A percentile compares a stretch with the other conserved stretches of the same genome.
phyloP scores from a whole-genome alignment of 257 asterid genomes.

The Nicotiana attenuata region DNA sequence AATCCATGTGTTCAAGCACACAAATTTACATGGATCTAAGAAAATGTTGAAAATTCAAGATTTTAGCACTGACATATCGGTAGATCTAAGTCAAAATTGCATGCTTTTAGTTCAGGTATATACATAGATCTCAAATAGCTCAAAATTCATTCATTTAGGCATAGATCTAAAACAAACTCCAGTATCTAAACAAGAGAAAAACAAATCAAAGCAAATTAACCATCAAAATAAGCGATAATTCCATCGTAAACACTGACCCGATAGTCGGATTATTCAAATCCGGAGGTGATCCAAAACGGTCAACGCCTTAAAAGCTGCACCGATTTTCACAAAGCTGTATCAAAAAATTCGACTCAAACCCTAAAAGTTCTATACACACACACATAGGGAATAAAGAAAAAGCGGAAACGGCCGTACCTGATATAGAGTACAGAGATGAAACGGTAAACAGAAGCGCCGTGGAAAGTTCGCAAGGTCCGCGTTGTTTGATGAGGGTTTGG shows the following conservation, averaged over 20 bases:
- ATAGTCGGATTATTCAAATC: constrained; percentile 1
- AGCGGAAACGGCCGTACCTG: constrained; percentile 12
- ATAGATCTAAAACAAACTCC: neutral
- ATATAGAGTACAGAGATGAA: neutral
- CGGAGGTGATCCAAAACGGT: constrained; percentile 1
- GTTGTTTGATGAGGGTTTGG: neutral
- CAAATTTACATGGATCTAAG: neutral
- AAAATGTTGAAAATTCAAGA: neutral
- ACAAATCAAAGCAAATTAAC: neutral
- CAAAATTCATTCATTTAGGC: neutral
- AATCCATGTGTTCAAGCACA: neutral
- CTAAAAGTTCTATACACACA: neutral
- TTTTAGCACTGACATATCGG: neutral
- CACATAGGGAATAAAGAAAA: neutral
- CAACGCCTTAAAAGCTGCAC: constrained; percentile 3
- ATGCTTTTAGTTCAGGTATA: neutral
- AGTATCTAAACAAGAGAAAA: neutral
- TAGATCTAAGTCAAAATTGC: neutral
- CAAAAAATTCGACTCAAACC: neutral
- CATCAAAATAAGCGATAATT: neutral
- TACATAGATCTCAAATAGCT: neutral
- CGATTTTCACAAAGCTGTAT: constrained; percentile 1
- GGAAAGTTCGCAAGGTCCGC: constrained; percentile 4
- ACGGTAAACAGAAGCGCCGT: constrained; percentile 1
- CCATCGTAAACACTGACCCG: neutral